Evolutionary conservation across 805 yeast genomes (phyloP).

Genomic region (Scheffersomyces ergatensis): DNA sequence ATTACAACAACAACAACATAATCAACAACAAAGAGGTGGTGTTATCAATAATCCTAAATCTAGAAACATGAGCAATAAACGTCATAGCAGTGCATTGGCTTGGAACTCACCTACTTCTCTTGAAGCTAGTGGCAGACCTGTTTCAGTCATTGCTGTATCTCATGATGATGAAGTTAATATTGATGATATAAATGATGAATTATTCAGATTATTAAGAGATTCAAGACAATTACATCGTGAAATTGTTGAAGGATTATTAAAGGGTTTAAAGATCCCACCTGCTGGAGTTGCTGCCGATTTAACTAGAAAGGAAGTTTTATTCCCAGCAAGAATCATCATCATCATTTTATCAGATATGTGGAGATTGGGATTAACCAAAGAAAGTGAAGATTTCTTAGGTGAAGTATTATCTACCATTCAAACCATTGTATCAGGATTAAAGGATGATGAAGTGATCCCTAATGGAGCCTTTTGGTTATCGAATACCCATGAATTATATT

Average conservation of each 20-base stretch:
- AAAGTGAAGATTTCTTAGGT: constrained; percentile 87
- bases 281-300: constrained; percentile 82
- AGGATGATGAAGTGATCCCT: constrained; percentile 82
- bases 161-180: constrained; percentile 51
- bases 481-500: constrained; percentile 90
- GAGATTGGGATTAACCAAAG: constrained; percentile 91
- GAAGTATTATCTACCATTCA: constrained; percentile 86
- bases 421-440: constrained; percentile 70
- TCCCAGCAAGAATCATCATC: constrained; percentile 94
- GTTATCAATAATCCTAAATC: constrained; percentile 27
- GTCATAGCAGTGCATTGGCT: constrained; percentile 38
- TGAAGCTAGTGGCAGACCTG: constrained; percentile 51
- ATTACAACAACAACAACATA: constrained; percentile 31
- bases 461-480: constrained; percentile 98
- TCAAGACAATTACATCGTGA: constrained; percentile 74
- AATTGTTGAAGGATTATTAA: constrained; percentile 80
- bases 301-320: constrained; percentile 85
- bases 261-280: constrained; percentile 80
- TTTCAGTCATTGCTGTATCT: constrained; percentile 59
- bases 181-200: constrained; percentile 72
- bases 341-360: constrained; percentile 95
- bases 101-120: constrained; percentile 32
- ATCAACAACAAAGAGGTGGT: neutral
- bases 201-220: constrained; percentile 68
- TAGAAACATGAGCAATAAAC: constrained; percentile 34